Conservation (phyloP, 768 basidiomycete genomes). For the Tylopilus cervinicoccineus region DNA sequence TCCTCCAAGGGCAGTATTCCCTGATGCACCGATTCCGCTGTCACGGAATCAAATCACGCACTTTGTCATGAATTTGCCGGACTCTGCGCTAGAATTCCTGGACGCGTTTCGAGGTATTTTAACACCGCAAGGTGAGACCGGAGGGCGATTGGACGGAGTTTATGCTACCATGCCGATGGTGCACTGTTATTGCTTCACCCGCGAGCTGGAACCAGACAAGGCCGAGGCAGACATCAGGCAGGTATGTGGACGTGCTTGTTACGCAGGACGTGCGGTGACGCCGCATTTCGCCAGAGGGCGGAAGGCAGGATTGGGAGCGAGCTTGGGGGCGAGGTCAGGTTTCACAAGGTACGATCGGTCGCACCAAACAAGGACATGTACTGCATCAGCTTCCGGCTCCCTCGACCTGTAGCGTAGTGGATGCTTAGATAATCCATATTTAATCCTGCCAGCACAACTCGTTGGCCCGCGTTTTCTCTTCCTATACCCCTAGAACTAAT, state of each 20-base stretch:
- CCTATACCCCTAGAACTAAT: constrained; percentile 33
- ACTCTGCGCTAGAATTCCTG: constrained; percentile 85
- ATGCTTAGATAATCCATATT: constrained; percentile 30
- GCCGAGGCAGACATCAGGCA: constrained; percentile 76
- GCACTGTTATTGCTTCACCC: constrained; percentile 95
- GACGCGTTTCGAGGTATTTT: constrained; percentile 83
- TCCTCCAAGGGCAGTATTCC: constrained; percentile 1
- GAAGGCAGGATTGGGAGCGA: constrained; percentile 56
- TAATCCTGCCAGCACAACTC: too few species aligned
- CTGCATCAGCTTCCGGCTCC: constrained; percentile 84
- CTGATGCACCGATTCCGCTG: constrained; percentile 16
- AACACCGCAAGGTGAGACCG: constrained; percentile 31
- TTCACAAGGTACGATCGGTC: constrained; percentile 86
- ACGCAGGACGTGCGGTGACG: constrained; percentile 5
- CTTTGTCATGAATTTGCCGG: constrained; percentile 98
- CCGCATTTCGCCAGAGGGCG: constrained; percentile 53
- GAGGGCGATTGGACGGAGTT: constrained; percentile 44
- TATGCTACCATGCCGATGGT: constrained; percentile 72
- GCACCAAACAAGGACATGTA: constrained; percentile 99
- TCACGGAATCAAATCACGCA: constrained; percentile 65
- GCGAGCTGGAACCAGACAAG: constrained; percentile 63
- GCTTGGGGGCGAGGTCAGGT: constrained; percentile 45
- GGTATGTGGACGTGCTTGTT: constrained; percentile 44
- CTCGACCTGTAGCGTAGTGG: constrained; percentile 37
- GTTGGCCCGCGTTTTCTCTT: too few species aligned